Percentiles rank a stretch among this genome's conserved stretches.
Conservation (phyloP, 495 filamentous ascomycete genomes). For the Ascodesmis nigricans region DNA sequence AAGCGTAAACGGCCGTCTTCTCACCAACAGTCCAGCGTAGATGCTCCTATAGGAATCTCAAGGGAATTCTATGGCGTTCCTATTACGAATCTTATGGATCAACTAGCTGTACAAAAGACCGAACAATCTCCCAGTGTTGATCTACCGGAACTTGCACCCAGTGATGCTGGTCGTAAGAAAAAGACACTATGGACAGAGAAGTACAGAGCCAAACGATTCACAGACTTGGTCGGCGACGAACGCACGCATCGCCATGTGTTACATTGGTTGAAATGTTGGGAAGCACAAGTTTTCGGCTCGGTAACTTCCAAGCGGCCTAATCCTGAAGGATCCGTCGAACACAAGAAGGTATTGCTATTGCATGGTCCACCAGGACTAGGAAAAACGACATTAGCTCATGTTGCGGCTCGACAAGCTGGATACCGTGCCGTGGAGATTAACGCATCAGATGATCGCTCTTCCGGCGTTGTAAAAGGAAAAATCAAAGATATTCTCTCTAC, state of each 20-base stretch:
- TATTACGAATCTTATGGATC: constrained; percentile 59
- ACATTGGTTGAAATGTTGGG: constrained; percentile 86
- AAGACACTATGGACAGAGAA: constrained; percentile 65
- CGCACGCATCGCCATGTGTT: constrained; percentile 79
- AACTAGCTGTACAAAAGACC: constrained; percentile 33
- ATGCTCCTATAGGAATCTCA: constrained; percentile 36
- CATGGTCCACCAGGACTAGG: constrained; percentile 82
- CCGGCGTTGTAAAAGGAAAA: constrained; percentile 62
- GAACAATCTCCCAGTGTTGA: constrained; percentile 8
- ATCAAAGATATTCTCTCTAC: constrained; percentile 76
- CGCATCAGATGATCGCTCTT: constrained; percentile 57
- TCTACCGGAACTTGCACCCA: constrained; percentile 1
- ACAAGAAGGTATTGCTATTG: constrained; percentile 70
- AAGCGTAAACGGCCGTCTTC: not conserved
- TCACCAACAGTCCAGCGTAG: constrained; percentile 19
- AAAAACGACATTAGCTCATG: constrained; percentile 90
- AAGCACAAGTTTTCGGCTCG: constrained; percentile 65
- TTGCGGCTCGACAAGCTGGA: constrained; percentile 82
- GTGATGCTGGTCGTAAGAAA: constrained; percentile 27
- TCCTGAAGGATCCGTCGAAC: constrained; percentile 36
- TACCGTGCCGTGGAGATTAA: constrained; percentile 89
- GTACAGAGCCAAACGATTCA: constrained; percentile 78
- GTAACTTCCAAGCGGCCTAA: constrained; percentile 22
- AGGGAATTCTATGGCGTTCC: constrained; percentile 78
- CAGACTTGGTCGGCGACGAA: constrained; percentile 83